Percentiles rank a stretch among this genome's conserved stretches.
phyloP scores from a whole-genome alignment of 2,329 filamentous ascomycete species.

The Epicoccum nigrum region DNA sequence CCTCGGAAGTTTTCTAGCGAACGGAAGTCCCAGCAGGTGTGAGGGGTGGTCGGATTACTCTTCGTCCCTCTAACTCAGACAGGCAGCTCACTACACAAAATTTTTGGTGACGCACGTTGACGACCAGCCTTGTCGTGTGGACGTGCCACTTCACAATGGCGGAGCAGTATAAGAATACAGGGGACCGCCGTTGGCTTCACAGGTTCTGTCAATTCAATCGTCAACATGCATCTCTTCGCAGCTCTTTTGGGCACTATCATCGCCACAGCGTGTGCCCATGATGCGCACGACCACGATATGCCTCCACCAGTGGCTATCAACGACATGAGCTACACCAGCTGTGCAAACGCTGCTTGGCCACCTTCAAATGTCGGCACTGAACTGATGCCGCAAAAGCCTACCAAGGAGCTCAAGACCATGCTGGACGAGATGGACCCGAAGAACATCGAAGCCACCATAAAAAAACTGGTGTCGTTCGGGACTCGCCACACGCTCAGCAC shows the following conservation, averaged over 20 bases:
- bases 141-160: conserved; percentile 6
- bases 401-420: conserved; percentile 49
- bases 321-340: conserved; percentile 40
- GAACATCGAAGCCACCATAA: conserved; percentile 58
- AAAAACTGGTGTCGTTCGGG: conserved; percentile 62
- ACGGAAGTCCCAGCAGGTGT: background rate
- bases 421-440: conserved; percentile 49
- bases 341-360: conserved; percentile 51
- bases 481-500: conserved; percentile 63
- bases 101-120: conserved; percentile 11
- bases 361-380: conserved; percentile 46
- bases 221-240: conserved; percentile 28
- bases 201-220: background rate
- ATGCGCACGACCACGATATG: conserved; percentile 35
- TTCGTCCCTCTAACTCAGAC: conserved; percentile 31
- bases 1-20: conserved; percentile 18
- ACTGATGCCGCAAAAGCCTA: conserved; percentile 50
- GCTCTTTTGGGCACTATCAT: conserved; percentile 24
- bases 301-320: conserved; percentile 40
- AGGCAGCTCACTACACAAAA: conserved; percentile 32
- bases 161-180: conserved; percentile 19
- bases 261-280: conserved; percentile 30
- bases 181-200: background rate
- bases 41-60: conserved; percentile 3
- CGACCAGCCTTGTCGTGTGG: background rate